Percentiles rank a stretch among this genome's conserved stretches.
Evolutionary conservation across 352 stramenopile species (phyloP).

Genomic region (Phytophthora palmivora): DNA sequence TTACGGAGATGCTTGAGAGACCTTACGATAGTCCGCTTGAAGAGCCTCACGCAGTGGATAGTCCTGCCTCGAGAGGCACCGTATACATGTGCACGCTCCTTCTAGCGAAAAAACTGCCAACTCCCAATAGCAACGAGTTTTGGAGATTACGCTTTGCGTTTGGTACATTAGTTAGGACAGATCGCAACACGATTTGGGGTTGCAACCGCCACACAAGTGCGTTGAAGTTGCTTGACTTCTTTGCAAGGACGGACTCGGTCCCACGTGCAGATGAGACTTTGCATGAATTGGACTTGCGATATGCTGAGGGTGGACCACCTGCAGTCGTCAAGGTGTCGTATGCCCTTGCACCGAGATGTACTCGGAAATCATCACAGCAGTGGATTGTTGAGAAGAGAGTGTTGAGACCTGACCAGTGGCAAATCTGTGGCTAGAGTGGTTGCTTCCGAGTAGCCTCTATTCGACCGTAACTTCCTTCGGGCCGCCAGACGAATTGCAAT

Average conservation of each 20-base stretch:
- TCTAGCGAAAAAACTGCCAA: slow-evolving; percentile 16
- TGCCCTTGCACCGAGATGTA: not conserved
- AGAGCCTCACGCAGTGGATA: slow-evolving; percentile 28
- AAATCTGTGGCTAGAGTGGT: slow-evolving; percentile 3
- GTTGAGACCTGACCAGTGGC: not conserved
- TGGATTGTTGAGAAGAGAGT: not conserved
- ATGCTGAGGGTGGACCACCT: slow-evolving; percentile 26
- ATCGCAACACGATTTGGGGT: not conserved
- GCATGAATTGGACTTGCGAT: slow-evolving; percentile 19
- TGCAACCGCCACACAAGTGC: not conserved
- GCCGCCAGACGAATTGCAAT: slow-evolving; percentile 12
- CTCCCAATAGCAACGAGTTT: not conserved
- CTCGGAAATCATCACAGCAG: not conserved
- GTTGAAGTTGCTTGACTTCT: slow-evolving; percentile 11
- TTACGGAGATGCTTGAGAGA: slow-evolving; percentile 20
- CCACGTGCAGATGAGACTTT: slow-evolving; percentile 36
- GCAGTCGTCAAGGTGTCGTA: slow-evolving; percentile 4
- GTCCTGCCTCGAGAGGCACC: slow-evolving; percentile 12
- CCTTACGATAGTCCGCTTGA: slow-evolving; percentile 17
- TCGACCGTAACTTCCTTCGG: slow-evolving; percentile 1
- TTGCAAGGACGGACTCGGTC: slow-evolving; percentile 11
- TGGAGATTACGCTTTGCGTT: not conserved
- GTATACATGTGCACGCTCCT: slow-evolving; percentile 11
- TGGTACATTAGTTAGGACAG: not conserved
- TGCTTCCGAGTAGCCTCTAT: slow-evolving; percentile 2